Evolutionary conservation across 176 grass and related monocot species (phyloP).

Genomic region (Zoysia japonica): DNA sequence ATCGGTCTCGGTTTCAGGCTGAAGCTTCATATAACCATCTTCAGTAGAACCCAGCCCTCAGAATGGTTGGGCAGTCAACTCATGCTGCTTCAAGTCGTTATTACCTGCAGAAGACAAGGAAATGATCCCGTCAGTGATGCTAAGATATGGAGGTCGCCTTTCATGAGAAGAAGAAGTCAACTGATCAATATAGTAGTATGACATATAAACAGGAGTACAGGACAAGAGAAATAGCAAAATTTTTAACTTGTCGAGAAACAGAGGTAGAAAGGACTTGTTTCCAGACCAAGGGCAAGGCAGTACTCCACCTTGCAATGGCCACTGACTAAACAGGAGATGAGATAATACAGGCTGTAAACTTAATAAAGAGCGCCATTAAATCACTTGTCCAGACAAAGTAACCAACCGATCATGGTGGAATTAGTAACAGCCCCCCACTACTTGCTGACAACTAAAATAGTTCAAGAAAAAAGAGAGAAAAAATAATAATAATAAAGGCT

Average conservation of each 20-base stretch:
- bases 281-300: conserved; percentile 1
- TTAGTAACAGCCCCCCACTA: conserved; percentile 8
- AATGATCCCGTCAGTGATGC: conserved; percentile 9
- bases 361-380: conserved; percentile 6
- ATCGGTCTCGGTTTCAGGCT: conserved; percentile 73
- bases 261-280: conserved; percentile 12
- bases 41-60: conserved; percentile 51
- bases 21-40: conserved; percentile 99
- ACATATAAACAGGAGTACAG: not conserved
- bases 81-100: conserved; percentile 20
- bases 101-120: conserved; percentile 40
- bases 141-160: not conserved
- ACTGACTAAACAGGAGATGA: not conserved
- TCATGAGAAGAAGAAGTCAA: not conserved
- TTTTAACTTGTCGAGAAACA: conserved; percentile 9
- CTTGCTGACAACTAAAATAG: conserved; percentile 10
- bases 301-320: not conserved
- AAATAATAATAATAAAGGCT: not conserved
- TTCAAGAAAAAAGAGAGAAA: not conserved
- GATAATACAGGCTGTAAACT: conserved; percentile 16
- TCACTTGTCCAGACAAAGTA: conserved; percentile 18
- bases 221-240: not conserved
- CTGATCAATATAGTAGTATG: not conserved
- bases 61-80: conserved; percentile 36
- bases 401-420: conserved; percentile 26